Conservation (phyloP, 345 rosid species). For the Salix suchowensis region DNA sequence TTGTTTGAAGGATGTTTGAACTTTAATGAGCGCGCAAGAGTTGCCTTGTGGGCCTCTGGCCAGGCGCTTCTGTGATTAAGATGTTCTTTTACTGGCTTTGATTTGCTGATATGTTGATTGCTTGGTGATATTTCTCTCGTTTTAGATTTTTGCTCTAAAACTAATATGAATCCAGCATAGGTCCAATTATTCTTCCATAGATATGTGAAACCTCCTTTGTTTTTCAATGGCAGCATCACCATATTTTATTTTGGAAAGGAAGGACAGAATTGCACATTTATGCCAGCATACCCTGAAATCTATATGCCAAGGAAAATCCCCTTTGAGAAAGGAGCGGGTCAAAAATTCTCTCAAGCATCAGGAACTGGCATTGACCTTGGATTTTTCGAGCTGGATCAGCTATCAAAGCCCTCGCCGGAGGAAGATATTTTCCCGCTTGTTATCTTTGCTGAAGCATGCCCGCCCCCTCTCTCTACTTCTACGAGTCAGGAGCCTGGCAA, state of each 20-base stretch:
- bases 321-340: slow-evolving; percentile 40
- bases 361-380: slow-evolving; percentile 47
- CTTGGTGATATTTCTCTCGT: background rate
- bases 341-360: slow-evolving; percentile 38
- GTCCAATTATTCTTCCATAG: background rate
- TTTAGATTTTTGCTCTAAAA: background rate
- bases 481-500: slow-evolving; percentile 10
- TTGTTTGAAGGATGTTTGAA: no score
- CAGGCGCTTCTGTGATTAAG: background rate
- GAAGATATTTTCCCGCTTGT: slow-evolving; percentile 37
- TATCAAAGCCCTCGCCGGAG: slow-evolving; percentile 26
- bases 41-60: no score
- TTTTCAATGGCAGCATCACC: slow-evolving; percentile 28
- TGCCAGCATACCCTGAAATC: slow-evolving; percentile 26
- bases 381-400: slow-evolving; percentile 29
- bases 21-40: no score
- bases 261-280: slow-evolving; percentile 35
- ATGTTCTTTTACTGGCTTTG: background rate
- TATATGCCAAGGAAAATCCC: slow-evolving; percentile 25
- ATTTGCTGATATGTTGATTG: background rate
- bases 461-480: slow-evolving; percentile 12
- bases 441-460: slow-evolving; percentile 33
- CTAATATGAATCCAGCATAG: background rate
- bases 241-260: slow-evolving; percentile 45
- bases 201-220: slow-evolving; percentile 1